phyloP scores from a whole-genome alignment of 2,329 filamentous ascomycete species.

The Penicillium sp. region DNA sequence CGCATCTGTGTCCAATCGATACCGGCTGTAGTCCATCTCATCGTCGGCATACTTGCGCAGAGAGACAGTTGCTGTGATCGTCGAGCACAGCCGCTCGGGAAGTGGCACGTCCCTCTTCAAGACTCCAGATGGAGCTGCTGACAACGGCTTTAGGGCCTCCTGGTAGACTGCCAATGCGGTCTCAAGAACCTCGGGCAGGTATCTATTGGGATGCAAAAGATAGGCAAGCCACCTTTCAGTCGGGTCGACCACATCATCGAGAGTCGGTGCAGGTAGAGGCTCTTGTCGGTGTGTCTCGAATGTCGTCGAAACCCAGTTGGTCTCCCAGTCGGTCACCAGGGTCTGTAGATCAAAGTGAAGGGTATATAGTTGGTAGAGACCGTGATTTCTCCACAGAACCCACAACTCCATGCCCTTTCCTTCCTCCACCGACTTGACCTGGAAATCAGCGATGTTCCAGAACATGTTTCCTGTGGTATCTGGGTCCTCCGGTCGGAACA shows the following conservation, averaged over 20 bases:
- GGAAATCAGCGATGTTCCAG: conserved; percentile 76
- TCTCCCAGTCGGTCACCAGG: conserved; percentile 57
- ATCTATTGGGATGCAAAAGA: conserved; percentile 77
- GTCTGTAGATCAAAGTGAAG: conserved; percentile 67
- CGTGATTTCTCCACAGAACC: conserved; percentile 81
- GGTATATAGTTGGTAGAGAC: conserved; percentile 67
- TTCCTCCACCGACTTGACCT: conserved; percentile 51
- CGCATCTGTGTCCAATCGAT: conserved; percentile 65
- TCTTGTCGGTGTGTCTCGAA: conserved; percentile 54
- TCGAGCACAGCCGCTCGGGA: conserved; percentile 68
- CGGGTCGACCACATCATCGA: conserved; percentile 62
- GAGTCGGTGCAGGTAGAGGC: conserved; percentile 54
- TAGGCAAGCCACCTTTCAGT: conserved; percentile 82
- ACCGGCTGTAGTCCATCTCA: conserved; percentile 68
- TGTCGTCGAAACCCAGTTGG: conserved; percentile 65
- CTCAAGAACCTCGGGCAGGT: conserved; percentile 72
- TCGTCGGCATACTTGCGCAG: conserved; percentile 59
- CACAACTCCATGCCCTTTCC: conserved; percentile 60
- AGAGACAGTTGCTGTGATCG: conserved; percentile 64
- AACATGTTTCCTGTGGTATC: conserved; percentile 63
- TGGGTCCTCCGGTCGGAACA: conserved; percentile 60
- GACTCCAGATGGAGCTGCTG: conserved; percentile 37
- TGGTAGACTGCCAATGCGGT: conserved; percentile 79
- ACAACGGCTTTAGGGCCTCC: conserved; percentile 50
- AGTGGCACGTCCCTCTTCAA: conserved; percentile 52